Conservation (phyloP, 2,329 filamentous ascomycete species). For the Pseudogymnoascus sp. region DNA sequence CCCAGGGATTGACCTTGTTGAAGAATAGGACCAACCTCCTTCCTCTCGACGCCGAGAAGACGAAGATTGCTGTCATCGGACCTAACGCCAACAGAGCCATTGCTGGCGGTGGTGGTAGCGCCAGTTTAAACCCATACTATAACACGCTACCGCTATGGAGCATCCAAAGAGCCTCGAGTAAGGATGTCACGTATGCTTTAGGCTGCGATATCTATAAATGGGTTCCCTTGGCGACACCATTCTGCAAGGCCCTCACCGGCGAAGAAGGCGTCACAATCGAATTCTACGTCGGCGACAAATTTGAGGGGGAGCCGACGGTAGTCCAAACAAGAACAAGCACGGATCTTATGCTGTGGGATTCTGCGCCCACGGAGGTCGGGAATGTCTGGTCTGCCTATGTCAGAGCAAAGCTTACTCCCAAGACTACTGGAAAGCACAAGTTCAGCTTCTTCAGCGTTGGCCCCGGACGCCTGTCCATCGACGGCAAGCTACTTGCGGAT, state of each 20-base stretch:
- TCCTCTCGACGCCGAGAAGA: constrained; percentile 47
- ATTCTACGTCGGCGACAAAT: constrained; percentile 57
- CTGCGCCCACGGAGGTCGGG: constrained; percentile 52
- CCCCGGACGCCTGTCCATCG: constrained; percentile 52
- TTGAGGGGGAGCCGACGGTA: constrained; percentile 48
- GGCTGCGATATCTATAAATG: constrained; percentile 59
- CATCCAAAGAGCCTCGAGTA: constrained; percentile 46
- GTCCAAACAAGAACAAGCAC: constrained; percentile 55
- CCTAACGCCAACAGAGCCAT: constrained; percentile 61
- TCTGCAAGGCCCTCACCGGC: constrained; percentile 48
- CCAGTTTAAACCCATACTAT: constrained; percentile 62
- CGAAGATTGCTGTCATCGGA: constrained; percentile 58
- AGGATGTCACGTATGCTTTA: constrained; percentile 51
- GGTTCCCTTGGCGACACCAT: constrained; percentile 54
- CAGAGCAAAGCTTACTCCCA: constrained; percentile 49
- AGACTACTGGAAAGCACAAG: constrained; percentile 53
- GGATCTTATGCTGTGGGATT: constrained; percentile 64
- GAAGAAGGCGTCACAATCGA: constrained; percentile 56
- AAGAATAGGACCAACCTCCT: constrained; percentile 56
- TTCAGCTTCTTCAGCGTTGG: constrained; percentile 63
- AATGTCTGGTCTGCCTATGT: constrained; percentile 54
- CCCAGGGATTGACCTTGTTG: constrained; percentile 54
- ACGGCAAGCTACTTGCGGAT: constrained; percentile 53
- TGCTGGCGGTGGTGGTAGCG: constrained; percentile 60
- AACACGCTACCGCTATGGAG: constrained; percentile 57